Conservation (phyloP, 1,284 basidiomycete genomes). For the Ceratobasidium sp. region DNA sequence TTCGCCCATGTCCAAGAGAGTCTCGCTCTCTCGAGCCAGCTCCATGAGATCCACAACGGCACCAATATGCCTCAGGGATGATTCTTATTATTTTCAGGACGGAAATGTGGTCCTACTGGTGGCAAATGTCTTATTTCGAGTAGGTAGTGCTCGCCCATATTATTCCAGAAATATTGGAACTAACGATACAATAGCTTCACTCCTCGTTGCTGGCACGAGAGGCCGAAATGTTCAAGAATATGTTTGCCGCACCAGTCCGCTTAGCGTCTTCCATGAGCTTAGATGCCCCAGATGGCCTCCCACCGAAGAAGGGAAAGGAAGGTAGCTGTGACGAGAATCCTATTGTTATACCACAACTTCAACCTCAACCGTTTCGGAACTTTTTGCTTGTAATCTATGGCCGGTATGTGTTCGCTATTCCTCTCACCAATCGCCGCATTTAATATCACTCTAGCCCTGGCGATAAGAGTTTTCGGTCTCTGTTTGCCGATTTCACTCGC, state of each 20-base stretch:
- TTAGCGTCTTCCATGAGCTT: not conserved
- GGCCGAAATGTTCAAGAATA: conserved; percentile 26
- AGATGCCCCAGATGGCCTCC: not conserved
- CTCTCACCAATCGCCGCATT: not conserved
- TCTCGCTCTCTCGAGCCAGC: not conserved
- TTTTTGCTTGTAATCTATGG: conserved; percentile 28
- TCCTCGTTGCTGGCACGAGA: conserved; percentile 27
- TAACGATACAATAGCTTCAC: not conserved
- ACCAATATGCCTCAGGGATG: not conserved
- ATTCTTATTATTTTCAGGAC: conserved; percentile 21
- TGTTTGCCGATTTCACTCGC: conserved; percentile 5
- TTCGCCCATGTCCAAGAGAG: not conserved
- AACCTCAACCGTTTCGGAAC: conserved; percentile 17
- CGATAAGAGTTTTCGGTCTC: conserved; percentile 9
- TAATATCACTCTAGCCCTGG: conserved; percentile 6
- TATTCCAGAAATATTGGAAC: not conserved
- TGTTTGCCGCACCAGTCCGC: not conserved
- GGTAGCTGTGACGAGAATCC: conserved; percentile 29
- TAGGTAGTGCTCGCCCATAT: not conserved
- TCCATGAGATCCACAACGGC: not conserved
- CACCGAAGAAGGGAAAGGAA: conserved; percentile 1
- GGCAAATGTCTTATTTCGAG: conserved; percentile 26
- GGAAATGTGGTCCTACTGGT: conserved; percentile 24
- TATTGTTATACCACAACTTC: conserved; percentile 22
- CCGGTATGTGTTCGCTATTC: not conserved